Conservation (phyloP, 805 yeast genomes). For the Metschnikowia matae region DNA sequence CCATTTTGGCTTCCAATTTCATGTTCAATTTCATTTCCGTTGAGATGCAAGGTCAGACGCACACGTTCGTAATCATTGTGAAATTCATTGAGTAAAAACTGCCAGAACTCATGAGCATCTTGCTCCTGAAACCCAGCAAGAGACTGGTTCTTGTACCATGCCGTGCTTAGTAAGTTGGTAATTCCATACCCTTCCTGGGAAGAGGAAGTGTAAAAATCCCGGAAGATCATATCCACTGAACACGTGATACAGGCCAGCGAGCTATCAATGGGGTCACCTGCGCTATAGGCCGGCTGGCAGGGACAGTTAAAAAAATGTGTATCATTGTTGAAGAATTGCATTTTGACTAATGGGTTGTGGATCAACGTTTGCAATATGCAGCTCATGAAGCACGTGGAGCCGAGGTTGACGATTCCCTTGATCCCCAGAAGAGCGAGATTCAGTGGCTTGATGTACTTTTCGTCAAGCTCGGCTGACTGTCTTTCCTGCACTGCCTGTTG, state of each 20-base stretch:
- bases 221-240: constrained; percentile 73
- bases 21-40: neutral
- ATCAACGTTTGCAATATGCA: constrained; percentile 83
- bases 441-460: constrained; percentile 34
- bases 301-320: constrained; percentile 57
- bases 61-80: constrained; percentile 47
- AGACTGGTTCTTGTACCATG: constrained; percentile 80
- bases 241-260: constrained; percentile 69
- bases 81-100: constrained; percentile 79
- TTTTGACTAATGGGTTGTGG: constrained; percentile 84
- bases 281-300: constrained; percentile 22
- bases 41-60: neutral
- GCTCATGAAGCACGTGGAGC: constrained; percentile 96
- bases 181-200: constrained; percentile 73
- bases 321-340: constrained; percentile 68
- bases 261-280: constrained; percentile 24
- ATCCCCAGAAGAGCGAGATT: constrained; percentile 68
- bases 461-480: constrained; percentile 3
- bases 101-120: constrained; percentile 98
- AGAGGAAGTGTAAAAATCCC: constrained; percentile 65
- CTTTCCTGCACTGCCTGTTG: constrained; percentile 1
- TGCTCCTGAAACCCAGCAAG: constrained; percentile 96
- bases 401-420: constrained; percentile 87
- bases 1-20: neutral
- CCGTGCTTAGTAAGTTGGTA: constrained; percentile 72